These are phyloP conservation scores for Stagonosporopsis tanaceti DNA, from an alignment of 2,329 filamentous ascomycete genomes.

Conservation along the genomic window DNA sequence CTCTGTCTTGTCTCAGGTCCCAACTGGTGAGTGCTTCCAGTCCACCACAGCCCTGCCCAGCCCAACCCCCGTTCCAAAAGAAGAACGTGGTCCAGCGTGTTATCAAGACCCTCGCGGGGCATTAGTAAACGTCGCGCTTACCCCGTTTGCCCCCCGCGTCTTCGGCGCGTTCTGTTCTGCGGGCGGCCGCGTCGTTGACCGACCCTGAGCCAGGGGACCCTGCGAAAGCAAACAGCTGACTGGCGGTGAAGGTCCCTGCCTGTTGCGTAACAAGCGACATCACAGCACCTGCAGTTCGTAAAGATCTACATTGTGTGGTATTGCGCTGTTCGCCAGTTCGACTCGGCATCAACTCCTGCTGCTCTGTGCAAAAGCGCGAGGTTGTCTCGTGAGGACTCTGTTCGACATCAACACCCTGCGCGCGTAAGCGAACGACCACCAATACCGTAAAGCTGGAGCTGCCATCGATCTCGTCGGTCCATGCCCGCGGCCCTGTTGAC, in stretches of 20 bases:
- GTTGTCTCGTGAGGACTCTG: constrained; percentile 23
- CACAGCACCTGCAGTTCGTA: constrained; percentile 33
- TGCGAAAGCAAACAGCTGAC: constrained; percentile 47
- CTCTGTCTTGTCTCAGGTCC: constrained; percentile 21
- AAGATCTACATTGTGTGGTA: neutral
- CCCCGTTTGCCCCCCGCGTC: constrained; percentile 44
- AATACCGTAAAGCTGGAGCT: constrained; percentile 93
- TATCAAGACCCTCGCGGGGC: constrained; percentile 16
- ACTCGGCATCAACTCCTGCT: constrained; percentile 30
- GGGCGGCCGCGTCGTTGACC: constrained; percentile 27
- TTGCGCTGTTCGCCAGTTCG: neutral
- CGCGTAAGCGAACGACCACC: constrained; percentile 27
- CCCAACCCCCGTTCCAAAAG: neutral
- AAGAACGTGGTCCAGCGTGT: neutral
- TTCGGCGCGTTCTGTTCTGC: constrained; percentile 30
- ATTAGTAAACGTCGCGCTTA: constrained; percentile 12
- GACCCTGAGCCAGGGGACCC: constrained; percentile 13
- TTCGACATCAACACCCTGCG: constrained; percentile 13
- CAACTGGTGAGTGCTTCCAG: constrained; percentile 29
- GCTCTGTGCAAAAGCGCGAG: constrained; percentile 35
- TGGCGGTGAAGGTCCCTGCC: constrained; percentile 42
- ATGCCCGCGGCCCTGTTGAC: constrained; percentile 79
- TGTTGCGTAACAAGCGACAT: constrained; percentile 10
- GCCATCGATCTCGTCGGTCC: constrained; percentile 83
- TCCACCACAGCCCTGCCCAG: neutral